These are phyloP conservation scores for Teratosphaeria zuluensis DNA, from an alignment of 2,329 filamentous ascomycete genomes.

Conservation along the genomic window DNA sequence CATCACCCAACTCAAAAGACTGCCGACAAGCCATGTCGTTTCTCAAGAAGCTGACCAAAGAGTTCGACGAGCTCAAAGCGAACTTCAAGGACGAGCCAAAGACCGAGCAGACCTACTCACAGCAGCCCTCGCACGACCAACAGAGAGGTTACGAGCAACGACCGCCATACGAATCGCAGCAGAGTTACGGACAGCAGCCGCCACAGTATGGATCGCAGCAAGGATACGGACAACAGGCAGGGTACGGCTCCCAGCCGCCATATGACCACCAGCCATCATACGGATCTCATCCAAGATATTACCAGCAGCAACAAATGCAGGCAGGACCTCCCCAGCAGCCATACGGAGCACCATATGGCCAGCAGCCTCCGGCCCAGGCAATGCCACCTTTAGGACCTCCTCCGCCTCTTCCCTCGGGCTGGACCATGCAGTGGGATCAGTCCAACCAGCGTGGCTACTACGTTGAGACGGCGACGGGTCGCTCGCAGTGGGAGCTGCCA, in stretches of 20 bases:
- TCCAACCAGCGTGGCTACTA: not conserved
- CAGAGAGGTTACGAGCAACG: slow-evolving; percentile 7
- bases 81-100: slow-evolving; percentile 25
- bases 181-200: slow-evolving; percentile 8
- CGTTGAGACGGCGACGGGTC: not conserved
- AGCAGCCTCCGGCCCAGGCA: not conserved
- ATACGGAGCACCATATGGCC: not conserved
- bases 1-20: not conserved
- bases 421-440: not conserved
- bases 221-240: slow-evolving; percentile 11
- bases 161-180: slow-evolving; percentile 11
- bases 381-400: not conserved
- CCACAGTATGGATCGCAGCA: slow-evolving; percentile 6
- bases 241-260: slow-evolving; percentile 10
- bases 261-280: not conserved
- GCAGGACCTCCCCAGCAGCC: slow-evolving; percentile 3
- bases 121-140: slow-evolving; percentile 1
- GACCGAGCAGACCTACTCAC: slow-evolving; percentile 20
- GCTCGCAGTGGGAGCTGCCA: not conserved
- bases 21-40: slow-evolving; percentile 30
- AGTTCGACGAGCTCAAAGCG: slow-evolving; percentile 32
- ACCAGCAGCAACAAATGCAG: slow-evolving; percentile 12
- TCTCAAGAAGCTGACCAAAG: slow-evolving; percentile 38
- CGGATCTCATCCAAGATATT: not conserved
- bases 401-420: not conserved